These are phyloP conservation scores for Alternaria novae-zelandiae DNA, from an alignment of 2,329 filamentous ascomycete species.

Conservation along the genomic window DNA sequence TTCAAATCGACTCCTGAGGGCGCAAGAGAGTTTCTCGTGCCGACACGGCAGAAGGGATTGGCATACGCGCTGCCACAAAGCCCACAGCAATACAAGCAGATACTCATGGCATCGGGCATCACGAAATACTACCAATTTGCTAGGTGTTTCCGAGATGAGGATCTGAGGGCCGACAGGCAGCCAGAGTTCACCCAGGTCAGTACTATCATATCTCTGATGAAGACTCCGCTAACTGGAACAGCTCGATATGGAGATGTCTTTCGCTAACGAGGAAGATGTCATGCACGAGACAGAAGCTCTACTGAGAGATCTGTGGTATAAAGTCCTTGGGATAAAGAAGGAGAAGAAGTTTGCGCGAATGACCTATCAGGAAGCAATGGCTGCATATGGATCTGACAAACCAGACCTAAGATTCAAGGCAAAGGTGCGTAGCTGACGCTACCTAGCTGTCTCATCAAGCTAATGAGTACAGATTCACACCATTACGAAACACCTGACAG, in stretches of 20 bases:
- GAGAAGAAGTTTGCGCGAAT: constrained; percentile 62
- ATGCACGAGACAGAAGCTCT: constrained; percentile 65
- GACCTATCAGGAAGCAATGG: constrained; percentile 80
- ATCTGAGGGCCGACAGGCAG: constrained; percentile 87
- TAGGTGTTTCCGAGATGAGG: constrained; percentile 93
- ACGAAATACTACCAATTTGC: constrained; percentile 89
- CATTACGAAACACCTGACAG: constrained; percentile 68
- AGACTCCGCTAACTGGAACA: constrained; percentile 45
- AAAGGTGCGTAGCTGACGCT: constrained; percentile 53
- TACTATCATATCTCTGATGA: neutral
- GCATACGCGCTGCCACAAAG: constrained; percentile 95
- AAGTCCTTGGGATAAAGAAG: constrained; percentile 54
- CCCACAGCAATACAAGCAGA: constrained; percentile 98
- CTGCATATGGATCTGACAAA: constrained; percentile 85
- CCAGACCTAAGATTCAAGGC: constrained; percentile 82
- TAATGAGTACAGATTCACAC: constrained; percentile 62
- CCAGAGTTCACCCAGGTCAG: constrained; percentile 91
- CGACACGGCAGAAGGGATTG: constrained; percentile 74
- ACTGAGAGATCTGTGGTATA: constrained; percentile 62
- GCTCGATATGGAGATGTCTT: constrained; percentile 94
- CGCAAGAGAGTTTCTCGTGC: constrained; percentile 91
- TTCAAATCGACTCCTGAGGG: constrained; percentile 99
- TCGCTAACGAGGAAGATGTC: constrained; percentile 74
- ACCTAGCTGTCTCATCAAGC: neutral
- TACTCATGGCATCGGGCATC: constrained; percentile 90